Conservation (phyloP, 129 eudicot genomes). For the Tagetes erecta region DNA sequence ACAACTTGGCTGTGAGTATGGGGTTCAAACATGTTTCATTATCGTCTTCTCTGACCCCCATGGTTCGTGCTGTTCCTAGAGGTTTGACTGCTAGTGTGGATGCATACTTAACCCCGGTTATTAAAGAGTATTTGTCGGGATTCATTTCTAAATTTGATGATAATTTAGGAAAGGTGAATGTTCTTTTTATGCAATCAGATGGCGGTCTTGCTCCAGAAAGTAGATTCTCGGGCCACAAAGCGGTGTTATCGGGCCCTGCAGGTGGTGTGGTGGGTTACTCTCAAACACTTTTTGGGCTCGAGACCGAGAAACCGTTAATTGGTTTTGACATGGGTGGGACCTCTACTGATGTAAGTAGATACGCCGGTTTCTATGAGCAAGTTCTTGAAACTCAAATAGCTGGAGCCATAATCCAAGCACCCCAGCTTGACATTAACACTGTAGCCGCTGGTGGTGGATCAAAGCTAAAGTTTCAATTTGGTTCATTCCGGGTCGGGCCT, state of each 20-base stretch:
- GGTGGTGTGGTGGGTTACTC: conserved; percentile 99
- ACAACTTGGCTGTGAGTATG: conserved; percentile 59
- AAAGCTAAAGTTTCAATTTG: conserved; percentile 88
- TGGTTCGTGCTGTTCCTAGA: conserved; percentile 99
- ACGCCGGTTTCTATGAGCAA: conserved; percentile 90
- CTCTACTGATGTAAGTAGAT: conserved; percentile 95
- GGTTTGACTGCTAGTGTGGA: conserved; percentile 98
- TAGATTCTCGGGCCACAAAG: conserved; percentile 96
- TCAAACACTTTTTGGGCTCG: conserved; percentile 79
- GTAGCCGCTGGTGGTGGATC: conserved; percentile 99
- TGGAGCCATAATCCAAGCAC: conserved; percentile 95
- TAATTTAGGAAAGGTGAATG: conserved; percentile 67
- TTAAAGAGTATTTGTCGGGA: conserved; percentile 82
- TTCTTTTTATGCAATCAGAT: conserved; percentile 95
- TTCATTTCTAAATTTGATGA: conserved; percentile 91
- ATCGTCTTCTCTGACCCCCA: conserved; percentile 91
- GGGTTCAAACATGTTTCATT: conserved; percentile 91
- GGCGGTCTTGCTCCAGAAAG: conserved; percentile 98
- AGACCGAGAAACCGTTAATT: conserved; percentile 80
- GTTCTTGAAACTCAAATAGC: conserved; percentile 95
- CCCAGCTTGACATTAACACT: conserved; percentile 94
- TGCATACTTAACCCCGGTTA: conserved; percentile 91
- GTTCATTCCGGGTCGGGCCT: conserved; percentile 94
- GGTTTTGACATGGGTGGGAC: conserved; percentile 99
- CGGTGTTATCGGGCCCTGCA: conserved; percentile 96